phyloP scores from a whole-genome alignment of 345 rosid genomes.

The Eucalyptus curtisii region DNA sequence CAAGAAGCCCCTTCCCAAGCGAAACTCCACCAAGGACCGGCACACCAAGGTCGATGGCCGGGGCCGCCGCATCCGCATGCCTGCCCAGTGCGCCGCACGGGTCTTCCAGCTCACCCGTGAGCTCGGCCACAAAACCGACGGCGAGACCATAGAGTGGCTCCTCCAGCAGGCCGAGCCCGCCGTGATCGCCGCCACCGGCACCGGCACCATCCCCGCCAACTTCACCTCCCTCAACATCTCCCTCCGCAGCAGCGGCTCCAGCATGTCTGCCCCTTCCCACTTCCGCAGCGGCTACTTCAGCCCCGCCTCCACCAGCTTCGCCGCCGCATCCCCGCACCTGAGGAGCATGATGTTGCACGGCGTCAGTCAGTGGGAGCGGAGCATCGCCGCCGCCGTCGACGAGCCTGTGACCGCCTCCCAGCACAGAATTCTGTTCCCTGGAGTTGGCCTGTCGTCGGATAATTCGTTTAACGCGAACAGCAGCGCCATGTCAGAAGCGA shows the following conservation, averaged over 20 bases:
- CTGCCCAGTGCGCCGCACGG: constrained; percentile 85
- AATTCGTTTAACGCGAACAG: background rate
- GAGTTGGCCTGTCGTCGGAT: background rate
- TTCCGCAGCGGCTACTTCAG: constrained; percentile 33
- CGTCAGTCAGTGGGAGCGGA: constrained; percentile 20
- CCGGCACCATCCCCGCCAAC: constrained; percentile 90
- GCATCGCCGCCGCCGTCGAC: background rate
- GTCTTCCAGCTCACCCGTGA: constrained; percentile 89
- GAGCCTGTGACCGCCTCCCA: background rate
- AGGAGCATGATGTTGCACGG: background rate
- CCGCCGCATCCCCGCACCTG: constrained; percentile 12
- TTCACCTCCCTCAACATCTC: constrained; percentile 87
- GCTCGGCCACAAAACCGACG: constrained; percentile 86
- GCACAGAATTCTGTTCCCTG: constrained; percentile 15
- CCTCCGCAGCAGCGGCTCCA: constrained; percentile 68
- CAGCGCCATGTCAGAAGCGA: constrained; percentile 13
- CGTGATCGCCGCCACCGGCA: constrained; percentile 86
- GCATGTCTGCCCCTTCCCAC: constrained; percentile 57
- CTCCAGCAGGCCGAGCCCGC: constrained; percentile 92
- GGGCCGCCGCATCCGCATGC: constrained; percentile 95
- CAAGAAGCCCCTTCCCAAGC: constrained; percentile 65
- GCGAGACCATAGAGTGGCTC: constrained; percentile 86
- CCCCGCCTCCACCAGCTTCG: constrained; percentile 10
- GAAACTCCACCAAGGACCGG: constrained; percentile 71
- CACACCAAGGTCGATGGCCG: constrained; percentile 98